Percentiles rank a stretch among this genome's conserved stretches.
Conservation (phyloP, 345 rosid genomes). For the Turritis glabra region DNA sequence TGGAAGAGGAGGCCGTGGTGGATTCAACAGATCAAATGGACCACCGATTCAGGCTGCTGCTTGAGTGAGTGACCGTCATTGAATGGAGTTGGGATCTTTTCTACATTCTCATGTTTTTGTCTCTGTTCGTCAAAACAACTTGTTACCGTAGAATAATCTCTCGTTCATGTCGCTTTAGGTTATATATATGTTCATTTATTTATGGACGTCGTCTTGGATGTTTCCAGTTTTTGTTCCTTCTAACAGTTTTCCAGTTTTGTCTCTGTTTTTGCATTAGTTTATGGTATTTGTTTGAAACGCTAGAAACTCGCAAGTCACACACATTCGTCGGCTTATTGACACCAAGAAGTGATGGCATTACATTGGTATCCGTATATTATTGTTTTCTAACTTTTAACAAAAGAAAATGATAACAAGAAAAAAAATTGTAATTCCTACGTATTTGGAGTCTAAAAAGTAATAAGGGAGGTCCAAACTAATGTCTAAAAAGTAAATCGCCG, state of each 20-base stretch:
- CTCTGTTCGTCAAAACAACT: conserved; percentile 41
- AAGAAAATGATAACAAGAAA: background rate
- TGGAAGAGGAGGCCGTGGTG: conserved; percentile 57
- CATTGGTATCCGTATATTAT: background rate
- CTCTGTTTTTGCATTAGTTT: background rate
- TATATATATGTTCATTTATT: conserved; percentile 36
- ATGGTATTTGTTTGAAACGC: background rate
- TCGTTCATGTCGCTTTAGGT: conserved; percentile 25
- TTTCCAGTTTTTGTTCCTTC: conserved; percentile 15
- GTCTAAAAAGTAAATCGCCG: conserved; percentile 41
- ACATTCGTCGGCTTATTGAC: background rate
- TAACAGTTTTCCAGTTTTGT: conserved; percentile 16
- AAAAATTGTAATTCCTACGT: background rate
- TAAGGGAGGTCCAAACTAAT: background rate
- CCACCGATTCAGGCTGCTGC: conserved; percentile 39
- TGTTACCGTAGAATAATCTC: conserved; percentile 49
- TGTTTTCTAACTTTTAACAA: background rate
- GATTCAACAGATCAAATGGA: conserved; percentile 39
- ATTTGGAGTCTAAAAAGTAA: background rate
- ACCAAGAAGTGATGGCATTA: background rate
- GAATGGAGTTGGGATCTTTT: background rate
- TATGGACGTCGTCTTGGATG: conserved; percentile 30
- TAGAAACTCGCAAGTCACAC: background rate
- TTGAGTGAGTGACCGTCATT: conserved; percentile 12
- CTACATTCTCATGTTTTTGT: background rate